Percentiles rank a stretch among this genome's conserved stretches.
phyloP scores from a whole-genome alignment of 106 monocot species.

The Chionographis japonica region DNA sequence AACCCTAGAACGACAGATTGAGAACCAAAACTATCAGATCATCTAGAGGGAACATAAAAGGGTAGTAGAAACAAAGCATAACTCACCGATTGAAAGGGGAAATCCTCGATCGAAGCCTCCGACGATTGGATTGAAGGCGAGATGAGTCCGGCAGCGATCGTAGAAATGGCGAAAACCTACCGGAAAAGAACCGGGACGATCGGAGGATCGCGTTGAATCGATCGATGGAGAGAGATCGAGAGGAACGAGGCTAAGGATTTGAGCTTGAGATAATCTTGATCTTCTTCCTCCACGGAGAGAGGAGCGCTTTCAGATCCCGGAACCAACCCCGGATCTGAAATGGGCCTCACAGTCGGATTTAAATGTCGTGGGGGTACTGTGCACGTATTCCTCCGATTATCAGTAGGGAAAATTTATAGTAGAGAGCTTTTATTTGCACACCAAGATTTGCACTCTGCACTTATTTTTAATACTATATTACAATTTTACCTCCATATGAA shows the following conservation, averaged over 20 bases:
- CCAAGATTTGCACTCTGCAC: no score
- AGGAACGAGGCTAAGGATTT: neutral
- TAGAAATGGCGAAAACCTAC: constrained; percentile 6
- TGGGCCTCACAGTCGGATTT: constrained; percentile 8
- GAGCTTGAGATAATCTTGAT: no score
- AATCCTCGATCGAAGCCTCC: neutral
- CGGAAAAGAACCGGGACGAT: neutral
- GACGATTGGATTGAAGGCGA: neutral
- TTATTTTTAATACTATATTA: no score
- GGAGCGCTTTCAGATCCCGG: neutral
- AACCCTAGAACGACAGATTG: constrained; percentile 3
- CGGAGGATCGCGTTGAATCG: neutral
- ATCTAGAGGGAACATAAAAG: neutral
- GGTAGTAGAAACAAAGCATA: neutral
- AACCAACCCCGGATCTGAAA: constrained; percentile 15
- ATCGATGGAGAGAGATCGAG: neutral
- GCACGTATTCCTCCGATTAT: no score
- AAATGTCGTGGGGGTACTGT: neutral
- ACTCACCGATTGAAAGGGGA: constrained; percentile 11
- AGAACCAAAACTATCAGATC: constrained; percentile 5
- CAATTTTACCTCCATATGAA: no score
- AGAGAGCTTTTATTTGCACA: no score
- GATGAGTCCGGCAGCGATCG: neutral
- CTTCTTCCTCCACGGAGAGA: neutral
- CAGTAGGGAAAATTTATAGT: no score